Evolutionary conservation across 371 early-diverging fungal species (phyloP), one percentile per base, ranked within the genome.

Genomic region (Rhizopus stolonifer): DNA sequence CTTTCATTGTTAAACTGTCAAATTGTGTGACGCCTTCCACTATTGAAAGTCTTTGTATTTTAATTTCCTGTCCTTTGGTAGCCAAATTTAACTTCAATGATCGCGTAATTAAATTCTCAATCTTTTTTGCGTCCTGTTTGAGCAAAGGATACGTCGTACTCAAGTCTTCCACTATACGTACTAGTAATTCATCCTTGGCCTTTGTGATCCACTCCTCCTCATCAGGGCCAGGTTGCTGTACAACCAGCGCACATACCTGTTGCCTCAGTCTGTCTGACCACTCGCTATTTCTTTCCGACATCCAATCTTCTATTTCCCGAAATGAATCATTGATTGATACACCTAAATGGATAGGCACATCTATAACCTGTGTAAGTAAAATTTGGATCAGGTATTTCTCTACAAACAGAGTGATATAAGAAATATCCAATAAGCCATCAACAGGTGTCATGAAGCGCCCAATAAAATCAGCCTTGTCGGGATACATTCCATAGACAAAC

Each of bases 231-330:
- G 69, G 64, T 19, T 69, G 67, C n/a, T 69, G 61, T 0, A 70
- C 60, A 0, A 74, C 61, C 10, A 74, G 39, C 5, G 72, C 61
- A 15, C 65, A 64, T 8, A 74, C 44, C 43, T 74, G 75, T 15
- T 74, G 75, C 38, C 69, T 56, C 24, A 74, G 26, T 4, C 75
- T 61, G n/a, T 54, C 51, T 4, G 75, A 45, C 75, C 75, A 74
- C 38, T 68, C 63, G 22, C 52, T 46, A 19, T 74, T 70, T 31
- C 69, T 54, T n/a, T 21, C 46, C 4, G 50, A 42, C 59, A 77
- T 77, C 77, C 77, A 77, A 5, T 40, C 50, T 33, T 54, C 55
- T 17, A 77, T 25, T 19, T 61, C 57, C 31, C 61, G 32, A 31
- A 64, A 77, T 1, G 71, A 52, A 8, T 62, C 57, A 24, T 77